These are phyloP conservation scores for Cercospora sp. DNA, from an alignment of 2,329 filamentous ascomycete genomes.

Conservation along the genomic window DNA sequence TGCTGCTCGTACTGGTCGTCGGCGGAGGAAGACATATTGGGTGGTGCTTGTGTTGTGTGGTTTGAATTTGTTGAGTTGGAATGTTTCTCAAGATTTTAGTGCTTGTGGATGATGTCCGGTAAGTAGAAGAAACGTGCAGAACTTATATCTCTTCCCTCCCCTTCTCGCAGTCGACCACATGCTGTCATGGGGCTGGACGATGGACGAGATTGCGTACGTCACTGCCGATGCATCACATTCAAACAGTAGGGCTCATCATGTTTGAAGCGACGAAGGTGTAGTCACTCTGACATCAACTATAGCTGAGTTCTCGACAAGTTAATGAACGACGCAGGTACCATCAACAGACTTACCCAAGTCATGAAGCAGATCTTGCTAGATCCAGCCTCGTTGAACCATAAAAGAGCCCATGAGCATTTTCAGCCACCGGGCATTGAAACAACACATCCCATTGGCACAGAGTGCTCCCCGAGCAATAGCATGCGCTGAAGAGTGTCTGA, in stretches of 20 bases:
- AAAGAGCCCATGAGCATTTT: background rate
- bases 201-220: background rate
- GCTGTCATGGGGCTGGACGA: conserved; percentile 3
- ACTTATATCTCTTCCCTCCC: background rate
- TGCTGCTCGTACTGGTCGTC: conserved; percentile 23
- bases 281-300: conserved; percentile 13
- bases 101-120: background rate
- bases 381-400: background rate
- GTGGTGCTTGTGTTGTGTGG: background rate
- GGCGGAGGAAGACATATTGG: conserved; percentile 22
- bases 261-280: background rate
- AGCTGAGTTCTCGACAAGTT: background rate
- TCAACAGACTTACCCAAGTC: background rate
- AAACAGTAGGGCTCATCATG: background rate
- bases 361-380: conserved; percentile 1
- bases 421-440: background rate
- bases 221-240: background rate
- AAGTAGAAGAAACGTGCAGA: background rate
- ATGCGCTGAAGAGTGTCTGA: background rate
- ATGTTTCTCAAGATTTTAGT: background rate
- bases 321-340: background rate
- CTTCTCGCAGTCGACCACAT: background rate
- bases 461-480: background rate
- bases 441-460: background rate
- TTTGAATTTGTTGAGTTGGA: background rate